Percentiles rank a stretch among this genome's conserved stretches.
Evolutionary conservation across 495 filamentous ascomycete genomes (phyloP).

Genomic region (Lichina pygmaea): DNA sequence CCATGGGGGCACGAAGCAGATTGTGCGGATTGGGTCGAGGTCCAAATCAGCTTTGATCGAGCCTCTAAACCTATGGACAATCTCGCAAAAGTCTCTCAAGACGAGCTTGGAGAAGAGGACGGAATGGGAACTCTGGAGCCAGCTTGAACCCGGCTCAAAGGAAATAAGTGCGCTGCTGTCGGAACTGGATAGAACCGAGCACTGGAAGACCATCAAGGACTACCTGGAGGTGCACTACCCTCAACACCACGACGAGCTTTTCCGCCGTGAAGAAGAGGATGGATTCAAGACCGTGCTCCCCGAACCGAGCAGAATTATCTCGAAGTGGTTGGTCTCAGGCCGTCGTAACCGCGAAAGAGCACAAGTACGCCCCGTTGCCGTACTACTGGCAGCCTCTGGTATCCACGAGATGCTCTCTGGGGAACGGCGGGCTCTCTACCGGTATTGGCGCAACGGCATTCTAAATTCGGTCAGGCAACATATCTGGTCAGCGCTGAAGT

Average conservation of each 20-base stretch:
- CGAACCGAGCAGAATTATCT: slow-evolving; percentile 1
- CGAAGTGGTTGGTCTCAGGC: not conserved
- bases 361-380: slow-evolving; percentile 2
- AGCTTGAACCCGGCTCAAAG: slow-evolving; percentile 9
- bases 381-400: not conserved
- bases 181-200: slow-evolving; percentile 6
- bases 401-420: slow-evolving; percentile 5
- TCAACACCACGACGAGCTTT: slow-evolving; percentile 1
- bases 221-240: not conserved
- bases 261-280: slow-evolving; percentile 2
- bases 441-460: slow-evolving; percentile 20
- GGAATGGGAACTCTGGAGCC: slow-evolving; percentile 5
- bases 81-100: slow-evolving; percentile 9
- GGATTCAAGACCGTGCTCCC: slow-evolving; percentile 6
- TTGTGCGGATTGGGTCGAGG: slow-evolving; percentile 42
- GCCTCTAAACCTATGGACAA: slow-evolving; percentile 18
- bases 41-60: slow-evolving; percentile 31
- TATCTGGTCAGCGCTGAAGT: slow-evolving; percentile 9
- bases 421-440: slow-evolving; percentile 8
- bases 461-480: slow-evolving; percentile 11
- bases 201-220: not conserved
- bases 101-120: slow-evolving; percentile 18
- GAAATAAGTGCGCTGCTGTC: slow-evolving; percentile 12
- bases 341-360: not conserved
- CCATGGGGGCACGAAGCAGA: slow-evolving; percentile 22